Evolutionary conservation across 352 stramenopile genomes (phyloP), one percentile per base, ranked within the genome.

Genomic region (Pythium dissotocum): DNA sequence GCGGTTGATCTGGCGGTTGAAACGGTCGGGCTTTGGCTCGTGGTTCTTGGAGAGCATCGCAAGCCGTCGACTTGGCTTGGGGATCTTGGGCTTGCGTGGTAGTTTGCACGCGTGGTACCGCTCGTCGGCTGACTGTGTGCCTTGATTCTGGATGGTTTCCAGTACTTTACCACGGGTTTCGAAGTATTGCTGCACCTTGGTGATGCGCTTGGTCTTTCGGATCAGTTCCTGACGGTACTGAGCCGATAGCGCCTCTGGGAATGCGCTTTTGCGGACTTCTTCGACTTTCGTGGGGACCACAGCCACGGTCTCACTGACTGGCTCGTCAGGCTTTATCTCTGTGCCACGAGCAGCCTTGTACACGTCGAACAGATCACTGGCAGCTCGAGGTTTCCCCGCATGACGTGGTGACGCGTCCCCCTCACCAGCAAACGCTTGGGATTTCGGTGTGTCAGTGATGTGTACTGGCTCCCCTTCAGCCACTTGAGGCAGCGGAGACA

Each of bases 1-100:
- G 30, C 85, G 84, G 61, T 94, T 93, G 59, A 93, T 91, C 65
- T 86, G 85, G n/a, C 85, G 78, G 38, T 89, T 91, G 62, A 95
- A 89, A 35, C 84, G 79, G 30, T 89, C 85, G 0, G 83, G 83
- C 18, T 76, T 79, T 35, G 75, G 76, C 36, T 88, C 76, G n/a
- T 71, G 82, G 2, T 63, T 78, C 52, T 85, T 88, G 14, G 70
- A 70, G 24, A 46, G 83, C 69, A 70, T 71, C 7, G 67, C 67
- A 14, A 78, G 55, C 9, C 72, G 61, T 18, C 78, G 79, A 40
- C 68, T 68, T 1, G 76, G 75, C 56, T 90, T 91, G 21, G 85
- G 85, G 58, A 93, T 90, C 68, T 82, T 85, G 0, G 85, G 82
- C n/a, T 93, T 93, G 21, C 81, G 68, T 36, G 81, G 79, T 46